Conservation (phyloP, 805 yeast species). For the Saccharomyces cerevisiae region DNA sequence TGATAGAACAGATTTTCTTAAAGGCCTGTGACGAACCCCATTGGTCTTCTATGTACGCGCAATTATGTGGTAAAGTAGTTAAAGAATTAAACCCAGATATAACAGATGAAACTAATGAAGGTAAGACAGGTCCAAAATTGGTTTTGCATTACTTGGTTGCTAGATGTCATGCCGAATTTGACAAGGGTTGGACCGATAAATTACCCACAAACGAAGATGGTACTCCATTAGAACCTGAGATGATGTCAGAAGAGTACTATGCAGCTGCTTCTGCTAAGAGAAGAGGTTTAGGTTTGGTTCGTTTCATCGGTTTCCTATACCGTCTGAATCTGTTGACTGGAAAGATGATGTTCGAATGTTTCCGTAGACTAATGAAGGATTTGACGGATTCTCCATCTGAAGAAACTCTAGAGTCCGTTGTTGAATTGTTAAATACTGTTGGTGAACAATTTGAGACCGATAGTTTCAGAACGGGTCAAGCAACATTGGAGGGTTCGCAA, state of each 20-base stretch:
- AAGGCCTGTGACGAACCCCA: slow-evolving; percentile 98
- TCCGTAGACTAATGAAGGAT: slow-evolving; percentile 50
- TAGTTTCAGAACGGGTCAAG: slow-evolving; percentile 25
- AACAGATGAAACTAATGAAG: slow-evolving; percentile 44
- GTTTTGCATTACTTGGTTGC: slow-evolving; percentile 73
- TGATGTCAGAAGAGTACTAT: slow-evolving; percentile 94
- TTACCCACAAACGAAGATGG: slow-evolving; percentile 79
- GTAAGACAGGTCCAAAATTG: slow-evolving; percentile 56
- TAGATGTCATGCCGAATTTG: slow-evolving; percentile 89
- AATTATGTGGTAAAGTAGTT: slow-evolving; percentile 76
- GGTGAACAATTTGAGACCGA: slow-evolving; percentile 63
- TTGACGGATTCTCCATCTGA: slow-evolving; percentile 61
- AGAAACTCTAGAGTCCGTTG: slow-evolving; percentile 82
- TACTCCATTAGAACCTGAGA: slow-evolving; percentile 62
- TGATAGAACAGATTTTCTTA: slow-evolving; percentile 78
- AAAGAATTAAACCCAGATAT: slow-evolving; percentile 59
- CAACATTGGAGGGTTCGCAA: slow-evolving; percentile 36
- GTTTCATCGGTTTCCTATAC: slow-evolving; percentile 90
- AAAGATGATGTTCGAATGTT: slow-evolving; percentile 67
- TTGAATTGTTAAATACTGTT: slow-evolving; percentile 74
- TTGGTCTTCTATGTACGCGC: slow-evolving; percentile 95
- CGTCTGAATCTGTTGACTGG: slow-evolving; percentile 67
- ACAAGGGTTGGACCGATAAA: slow-evolving; percentile 87
- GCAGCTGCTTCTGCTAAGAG: slow-evolving; percentile 87
- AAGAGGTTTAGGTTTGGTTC: slow-evolving; percentile 93